A percentile compares a stretch with the other conserved stretches of the same genome.
Evolutionary conservation across 2,329 filamentous ascomycete genomes (phyloP).

Genomic region (Zymoseptoria brevis): DNA sequence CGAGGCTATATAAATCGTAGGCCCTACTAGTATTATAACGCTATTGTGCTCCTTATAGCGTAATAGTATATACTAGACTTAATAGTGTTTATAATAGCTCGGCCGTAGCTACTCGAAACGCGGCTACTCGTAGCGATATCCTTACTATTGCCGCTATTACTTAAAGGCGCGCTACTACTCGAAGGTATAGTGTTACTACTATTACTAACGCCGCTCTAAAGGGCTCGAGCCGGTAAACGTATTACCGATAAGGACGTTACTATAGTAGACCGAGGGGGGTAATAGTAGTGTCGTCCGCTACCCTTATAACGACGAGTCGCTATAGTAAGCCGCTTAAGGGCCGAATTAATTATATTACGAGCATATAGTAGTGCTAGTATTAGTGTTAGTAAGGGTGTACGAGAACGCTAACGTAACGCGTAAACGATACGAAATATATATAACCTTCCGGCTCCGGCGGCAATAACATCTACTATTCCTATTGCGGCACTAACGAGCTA

Average conservation of each 20-base stretch:
- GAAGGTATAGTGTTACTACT: neutral
- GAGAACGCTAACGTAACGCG: neutral
- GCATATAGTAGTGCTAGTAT: neutral
- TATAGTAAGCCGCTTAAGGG: neutral
- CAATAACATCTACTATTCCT: neutral
- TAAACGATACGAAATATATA: neutral
- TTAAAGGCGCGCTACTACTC: neutral
- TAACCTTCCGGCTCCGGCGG: neutral
- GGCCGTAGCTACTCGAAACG: neutral
- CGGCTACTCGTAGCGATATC: neutral
- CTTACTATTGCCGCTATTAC: neutral
- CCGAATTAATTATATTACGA: neutral
- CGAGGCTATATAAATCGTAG: neutral
- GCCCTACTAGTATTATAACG: neutral
- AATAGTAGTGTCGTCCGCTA: neutral
- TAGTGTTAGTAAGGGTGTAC: neutral
- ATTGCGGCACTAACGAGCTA: neutral
- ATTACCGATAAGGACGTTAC: neutral
- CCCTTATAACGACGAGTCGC: neutral
- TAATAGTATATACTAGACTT: neutral
- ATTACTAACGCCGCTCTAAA: neutral
- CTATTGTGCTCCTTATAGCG: neutral
- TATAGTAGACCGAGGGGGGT: neutral
- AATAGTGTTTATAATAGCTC: too few species aligned
- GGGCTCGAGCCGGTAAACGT: neutral